phyloP scores from a whole-genome alignment of 495 filamentous ascomycete species.

The Trichoderma asperelloides region DNA sequence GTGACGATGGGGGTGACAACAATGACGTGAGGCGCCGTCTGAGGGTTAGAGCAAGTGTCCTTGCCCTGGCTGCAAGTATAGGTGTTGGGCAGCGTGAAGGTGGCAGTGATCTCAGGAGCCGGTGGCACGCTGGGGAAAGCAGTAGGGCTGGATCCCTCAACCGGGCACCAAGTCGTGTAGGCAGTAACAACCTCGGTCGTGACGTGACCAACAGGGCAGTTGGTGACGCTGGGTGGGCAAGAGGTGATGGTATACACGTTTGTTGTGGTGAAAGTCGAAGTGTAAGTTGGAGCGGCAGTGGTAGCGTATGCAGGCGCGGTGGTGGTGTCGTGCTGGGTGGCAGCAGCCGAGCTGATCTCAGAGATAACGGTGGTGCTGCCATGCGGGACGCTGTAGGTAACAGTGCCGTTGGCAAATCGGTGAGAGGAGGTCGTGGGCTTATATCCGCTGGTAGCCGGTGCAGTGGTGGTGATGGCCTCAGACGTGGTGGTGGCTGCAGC shows the following conservation, averaged over 20 bases:
- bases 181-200: slow-evolving; percentile 9
- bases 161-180: slow-evolving; percentile 12
- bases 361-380: neutral
- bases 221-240: slow-evolving; percentile 10
- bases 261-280: slow-evolving; percentile 10
- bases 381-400: neutral
- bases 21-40: neutral
- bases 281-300: neutral
- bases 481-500: neutral
- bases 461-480: neutral
- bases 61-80: neutral
- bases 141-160: neutral
- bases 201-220: slow-evolving; percentile 14
- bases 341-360: neutral
- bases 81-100: slow-evolving; percentile 1
- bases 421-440: neutral
- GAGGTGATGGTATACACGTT: slow-evolving; percentile 14
- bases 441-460: neutral
- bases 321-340: neutral
- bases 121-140: neutral
- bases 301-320: neutral
- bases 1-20: slow-evolving; percentile 3
- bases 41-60: neutral
- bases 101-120: neutral
- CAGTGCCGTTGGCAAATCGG: neutral